Evolutionary conservation across 495 filamentous ascomycete genomes (phyloP).

Genomic region (Pseudotulostoma volvatum): DNA sequence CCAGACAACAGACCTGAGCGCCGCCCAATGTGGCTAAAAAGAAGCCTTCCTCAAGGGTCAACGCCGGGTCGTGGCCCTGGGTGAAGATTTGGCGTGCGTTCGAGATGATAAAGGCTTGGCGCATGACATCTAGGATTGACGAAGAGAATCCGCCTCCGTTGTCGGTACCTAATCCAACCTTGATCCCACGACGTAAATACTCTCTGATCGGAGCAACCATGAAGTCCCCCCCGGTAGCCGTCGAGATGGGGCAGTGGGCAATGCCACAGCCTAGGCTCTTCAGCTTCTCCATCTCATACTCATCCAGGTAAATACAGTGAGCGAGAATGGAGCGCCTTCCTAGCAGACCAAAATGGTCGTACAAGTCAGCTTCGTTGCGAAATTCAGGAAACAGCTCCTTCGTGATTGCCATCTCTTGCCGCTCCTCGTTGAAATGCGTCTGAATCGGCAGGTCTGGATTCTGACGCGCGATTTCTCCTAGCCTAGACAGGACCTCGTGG

Average conservation of each 20-base stretch:
- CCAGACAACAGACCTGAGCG: constrained; percentile 42
- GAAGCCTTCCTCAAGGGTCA: constrained; percentile 39
- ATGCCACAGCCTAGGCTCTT: constrained; percentile 36
- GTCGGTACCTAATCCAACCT: constrained; percentile 51
- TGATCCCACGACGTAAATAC: constrained; percentile 39
- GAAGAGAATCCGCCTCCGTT: constrained; percentile 46
- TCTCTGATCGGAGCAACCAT: constrained; percentile 44
- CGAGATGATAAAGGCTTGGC: constrained; percentile 43
- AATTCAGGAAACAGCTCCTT: constrained; percentile 35
- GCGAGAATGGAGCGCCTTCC: constrained; percentile 42
- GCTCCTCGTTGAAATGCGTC: constrained; percentile 48
- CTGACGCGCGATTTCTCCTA: constrained; percentile 33
- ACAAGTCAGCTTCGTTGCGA: constrained; percentile 37
- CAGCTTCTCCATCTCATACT: constrained; percentile 34
- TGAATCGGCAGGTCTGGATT: constrained; percentile 42
- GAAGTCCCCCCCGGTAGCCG: constrained; percentile 44
- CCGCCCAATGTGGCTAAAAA: constrained; percentile 48
- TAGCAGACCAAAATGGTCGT: constrained; percentile 36
- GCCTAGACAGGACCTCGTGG: constrained; percentile 29
- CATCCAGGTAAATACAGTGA: constrained; percentile 43
- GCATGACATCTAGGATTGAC: constrained; percentile 43
- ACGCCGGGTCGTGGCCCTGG: constrained; percentile 27
- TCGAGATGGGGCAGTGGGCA: constrained; percentile 47
- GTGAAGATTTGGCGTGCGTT: constrained; percentile 35
- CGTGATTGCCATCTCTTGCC: constrained; percentile 37